Evolutionary conservation across 1,284 basidiomycete genomes (phyloP), one percentile per base, ranked within the genome.

Genomic region (Meira nashicola): DNA sequence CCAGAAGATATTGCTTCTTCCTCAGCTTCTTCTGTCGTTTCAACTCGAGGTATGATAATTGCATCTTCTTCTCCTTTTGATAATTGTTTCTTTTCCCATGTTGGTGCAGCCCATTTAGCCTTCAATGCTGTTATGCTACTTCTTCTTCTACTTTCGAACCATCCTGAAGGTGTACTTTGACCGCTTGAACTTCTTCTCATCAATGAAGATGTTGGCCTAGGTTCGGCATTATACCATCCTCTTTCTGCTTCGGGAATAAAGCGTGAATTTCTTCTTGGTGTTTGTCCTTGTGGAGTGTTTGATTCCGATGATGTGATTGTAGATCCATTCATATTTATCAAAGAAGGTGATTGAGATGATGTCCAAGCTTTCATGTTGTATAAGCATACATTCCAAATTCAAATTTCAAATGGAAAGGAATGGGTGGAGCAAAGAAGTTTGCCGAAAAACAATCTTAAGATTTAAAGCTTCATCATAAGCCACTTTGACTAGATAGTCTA

Each of bases 181-280:
- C 48, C 48, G 23, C 48, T n/a, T 50, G 14, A 15, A n/a, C n/a
- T 17, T 17, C 48, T 25, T 23, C 28, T 33, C 28, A 33, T 33
- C 28, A 33, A 4, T 33, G 28, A 33, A 33, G 28, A 33, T 33
- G 28, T 43, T 43, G 40, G 19, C 11, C 40, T 19, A 5, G 3
- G 40, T 50, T n/a, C n/a, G 43, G 21, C 4, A 17, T 2, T 50
- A n/a, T 25, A 17, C 47, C 47, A 50, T n/a, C 47, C 47, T 50
- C 47, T 25, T 37, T 50, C 47, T 15, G 47, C 47, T 25, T 50
- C 47, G 2, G 47, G 47, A 37, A 50, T 50, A 14, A 50, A 50
- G 6, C 47, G 15, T 37, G 47, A 50, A 12, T 50, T 14, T 25
- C 47, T n/a, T 6, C 14, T 19, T 5, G 40, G 40, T 15, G 40